Base-by-base conservation (phyloP, 1,139 yeast species). In the Saccharomyces hybrid region DNA sequence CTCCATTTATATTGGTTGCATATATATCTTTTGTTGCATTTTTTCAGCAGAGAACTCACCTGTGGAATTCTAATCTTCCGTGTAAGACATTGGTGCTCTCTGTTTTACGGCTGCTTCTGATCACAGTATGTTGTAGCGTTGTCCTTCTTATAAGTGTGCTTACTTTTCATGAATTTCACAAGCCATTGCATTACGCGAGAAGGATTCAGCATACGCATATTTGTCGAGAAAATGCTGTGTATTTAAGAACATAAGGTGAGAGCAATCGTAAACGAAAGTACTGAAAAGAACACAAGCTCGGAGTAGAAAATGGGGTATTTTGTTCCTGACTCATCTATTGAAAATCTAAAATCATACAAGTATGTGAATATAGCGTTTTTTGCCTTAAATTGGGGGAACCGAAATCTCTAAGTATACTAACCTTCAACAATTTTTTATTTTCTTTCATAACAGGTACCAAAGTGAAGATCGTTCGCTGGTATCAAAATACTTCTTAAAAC, bases 391-490 rank as follows among this genome's bases (percentile, higher is more conserved):
- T 9, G 14, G 24, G 16, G 24, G 6, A 11, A 16, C 4, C 24
- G 16, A 16, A 38, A 16, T 8, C 21, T 8, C 16, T 16, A 9
- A 14, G 26, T 19, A 27, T 42, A 27, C 47, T 31, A 29, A 31
- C 21, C 6, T 47, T 19, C 27, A 26, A 32, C 48, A 52, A 54
- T 53, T 42, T 7, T 19, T 12, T 7, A 21, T 48, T 64, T 19
- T 44, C 14, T 28, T 44, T 50, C 32, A 12, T 24, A 24, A 29
- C 32, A 66, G 75, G 53, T 81, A 84, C 63, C 81, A 81, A 55
- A 81, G 95, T 41, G 95, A 86, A 65, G 97, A 91, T 69, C 84
- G 85, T 58, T 88, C 97, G 0, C 70, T 87, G 51, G 75, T 85
- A 28, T 86, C 97, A 14, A 83, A 82, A 66, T 82, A 82, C 64